Base-by-base conservation (phyloP, 2,329 filamentous ascomycete species). In the Drechslerella stenobrocha region DNA sequence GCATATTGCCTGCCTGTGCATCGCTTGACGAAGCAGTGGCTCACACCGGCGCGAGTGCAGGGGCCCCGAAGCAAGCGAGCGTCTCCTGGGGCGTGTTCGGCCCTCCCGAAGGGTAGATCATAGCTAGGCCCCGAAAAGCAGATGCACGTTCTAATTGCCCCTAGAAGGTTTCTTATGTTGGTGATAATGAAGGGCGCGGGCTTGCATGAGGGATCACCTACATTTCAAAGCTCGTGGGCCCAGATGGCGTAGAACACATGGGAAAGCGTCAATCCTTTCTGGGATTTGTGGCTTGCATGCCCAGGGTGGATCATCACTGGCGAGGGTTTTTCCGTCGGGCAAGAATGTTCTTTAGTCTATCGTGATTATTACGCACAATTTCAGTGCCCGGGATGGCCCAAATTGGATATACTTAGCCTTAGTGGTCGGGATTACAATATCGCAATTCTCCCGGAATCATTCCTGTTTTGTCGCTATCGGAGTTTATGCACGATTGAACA, bases 161-260 rank as follows among this genome's bases (percentile, higher is more conserved):
- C 45, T 45, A 30, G 44, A 58, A 23, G 1, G n/a, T 15, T 44
- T 8, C 45, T 15, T 40, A 26, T 18, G 53, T 44, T 32, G 4
- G 53, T 37, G 53, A 48, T 37, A 42, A 28, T 57, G 45, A 48
- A 58, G 45, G 45, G 42, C 32, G 40, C 47, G 26, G 30, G 26
- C 45, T n/a, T 58, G 53, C 53, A 58, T 58, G 53, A 58, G 44
- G 45, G 44, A 50, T 40, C 30, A 37, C 34, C 7, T 51, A 15
- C 34, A 58, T 48, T 23, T 51, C 44, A 35, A 22, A 20, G 37
- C 18, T 23, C 23, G 5, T 23, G 3, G 45, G 35, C 26, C 47
- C n/a, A 35, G 28, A 37, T 18, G 40, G 20, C 44, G 44, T 42
- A 5, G 37, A 18, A 42, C 37, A 20, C 18, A n/a, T 42, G 37